A percentile compares a stretch with the other conserved stretches of the same genome.
Evolutionary conservation across 2,329 filamentous ascomycete species (phyloP).

Genomic region (Albifimbria verrucaria): DNA sequence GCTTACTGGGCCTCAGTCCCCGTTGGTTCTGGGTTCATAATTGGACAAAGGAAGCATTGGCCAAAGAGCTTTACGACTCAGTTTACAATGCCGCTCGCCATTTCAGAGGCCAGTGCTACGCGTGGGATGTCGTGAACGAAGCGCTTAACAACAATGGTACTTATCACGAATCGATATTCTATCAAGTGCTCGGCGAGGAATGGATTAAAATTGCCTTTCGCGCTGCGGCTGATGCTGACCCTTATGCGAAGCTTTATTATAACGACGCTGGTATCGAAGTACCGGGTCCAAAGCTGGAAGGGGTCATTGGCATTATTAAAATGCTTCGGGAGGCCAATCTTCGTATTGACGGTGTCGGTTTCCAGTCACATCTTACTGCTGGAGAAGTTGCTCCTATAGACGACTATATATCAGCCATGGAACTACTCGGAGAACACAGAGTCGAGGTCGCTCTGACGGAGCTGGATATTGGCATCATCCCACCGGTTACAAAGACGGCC

Average conservation of each 20-base stretch:
- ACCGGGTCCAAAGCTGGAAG: constrained; percentile 30
- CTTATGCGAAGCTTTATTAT: constrained; percentile 34
- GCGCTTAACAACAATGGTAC: constrained; percentile 53
- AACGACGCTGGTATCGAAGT: constrained; percentile 46
- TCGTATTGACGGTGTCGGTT: constrained; percentile 50
- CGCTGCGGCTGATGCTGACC: constrained; percentile 44
- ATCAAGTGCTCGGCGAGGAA: constrained; percentile 45
- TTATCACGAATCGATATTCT: constrained; percentile 45
- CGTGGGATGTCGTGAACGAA: constrained; percentile 27
- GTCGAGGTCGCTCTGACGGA: constrained; percentile 54
- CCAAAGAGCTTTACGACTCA: background rate
- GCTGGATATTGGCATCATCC: constrained; percentile 45
- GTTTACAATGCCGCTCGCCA: background rate
- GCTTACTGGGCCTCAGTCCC: background rate
- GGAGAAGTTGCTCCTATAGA: constrained; percentile 36
- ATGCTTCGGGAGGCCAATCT: constrained; percentile 32
- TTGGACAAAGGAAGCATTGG: background rate
- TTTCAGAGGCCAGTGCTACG: background rate
- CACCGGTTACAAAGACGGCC: constrained; percentile 23
- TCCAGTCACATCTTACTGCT: constrained; percentile 48
- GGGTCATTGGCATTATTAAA: constrained; percentile 29
- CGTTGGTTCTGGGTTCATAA: constrained; percentile 29
- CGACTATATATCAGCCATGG: constrained; percentile 37
- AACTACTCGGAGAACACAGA: constrained; percentile 37
- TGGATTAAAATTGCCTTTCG: constrained; percentile 53